Evolutionary conservation across 768 basidiomycete genomes (phyloP).

Genomic region (Phaffia australis): DNA sequence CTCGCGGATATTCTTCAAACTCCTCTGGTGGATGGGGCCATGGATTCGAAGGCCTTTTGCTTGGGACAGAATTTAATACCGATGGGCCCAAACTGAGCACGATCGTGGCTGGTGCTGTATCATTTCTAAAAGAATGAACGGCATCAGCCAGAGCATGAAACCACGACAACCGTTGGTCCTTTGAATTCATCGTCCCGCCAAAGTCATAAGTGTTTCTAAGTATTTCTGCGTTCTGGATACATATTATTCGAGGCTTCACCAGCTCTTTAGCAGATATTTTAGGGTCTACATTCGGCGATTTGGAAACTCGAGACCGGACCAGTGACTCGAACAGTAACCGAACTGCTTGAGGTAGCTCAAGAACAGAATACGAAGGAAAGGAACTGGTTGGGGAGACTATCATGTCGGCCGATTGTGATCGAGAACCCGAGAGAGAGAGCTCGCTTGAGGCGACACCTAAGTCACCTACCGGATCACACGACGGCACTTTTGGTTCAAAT

Average conservation of each 20-base stretch:
- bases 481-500: too few species aligned
- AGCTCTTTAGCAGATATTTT: conserved; percentile 33
- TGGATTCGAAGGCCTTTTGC: conserved; percentile 44
- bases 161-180: conserved; percentile 44
- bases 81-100: conserved; percentile 79
- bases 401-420: neutral
- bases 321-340: too few species aligned
- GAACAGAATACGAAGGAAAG: neutral
- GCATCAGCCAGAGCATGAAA: conserved; percentile 67
- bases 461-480: neutral
- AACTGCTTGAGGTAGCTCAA: too few species aligned
- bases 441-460: neutral
- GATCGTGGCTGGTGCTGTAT: conserved; percentile 62
- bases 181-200: conserved; percentile 37
- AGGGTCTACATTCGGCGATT: conserved; percentile 30
- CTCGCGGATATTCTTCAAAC: neutral
- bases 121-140: conserved; percentile 62
- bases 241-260: conserved; percentile 57
- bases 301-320: neutral
- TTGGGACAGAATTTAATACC: conserved; percentile 43
- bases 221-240: conserved; percentile 69
- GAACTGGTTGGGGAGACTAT: neutral
- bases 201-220: conserved; percentile 50
- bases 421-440: neutral
- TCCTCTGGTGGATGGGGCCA: conserved; percentile 26